Evolutionary conservation across 2,329 filamentous ascomycete genomes (phyloP), one percentile per base, ranked within the genome.

Genomic region (Sporothrix brasiliensis): DNA sequence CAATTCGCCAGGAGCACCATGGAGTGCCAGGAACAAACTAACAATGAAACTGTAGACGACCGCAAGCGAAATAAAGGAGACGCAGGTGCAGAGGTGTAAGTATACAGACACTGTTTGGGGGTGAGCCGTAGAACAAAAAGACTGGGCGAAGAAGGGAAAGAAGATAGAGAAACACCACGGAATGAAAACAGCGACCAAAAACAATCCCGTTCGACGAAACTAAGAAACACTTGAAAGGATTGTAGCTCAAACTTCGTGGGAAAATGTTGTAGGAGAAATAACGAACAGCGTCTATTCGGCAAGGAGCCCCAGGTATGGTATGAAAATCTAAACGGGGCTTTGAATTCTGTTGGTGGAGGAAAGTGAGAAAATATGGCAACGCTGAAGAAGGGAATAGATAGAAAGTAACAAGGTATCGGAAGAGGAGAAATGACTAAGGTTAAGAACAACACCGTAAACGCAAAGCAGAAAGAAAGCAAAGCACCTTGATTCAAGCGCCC

Each of bases 381-480:
- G 27, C 4, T 30, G 24, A 30, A 34, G 39, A 61, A 61, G 58
- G n/a, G n/a, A 39, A n/a, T n/a, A 21, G 21, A 61, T 44, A n/a
- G 2, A 50, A 13, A 50, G 41, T 2, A 50, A 13, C 13, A 41
- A 34, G 39, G 41, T 11, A 13, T 13, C 16, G 6, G 6, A 16
- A n/a, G 24, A 21, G 50, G 60, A 65, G 52, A 66, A 66, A 34
- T n/a, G 14, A 30, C 30, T 13, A 19, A 50, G 52, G 52, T 9
- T 21, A 44, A 34, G 10, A 56, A 34, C 34, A 34, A 34, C 34
- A 34, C 7, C 34, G 30, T n/a, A 41, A 67, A 16, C 4, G 7
- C 14, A 47, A 56, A 30, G 19, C 16, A 14, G 3, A 60, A 44
- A 16, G 52, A 44, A 67, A 50, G 41, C 67, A 69, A 50, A 61